Percentiles rank a stretch among this genome's conserved stretches.
phyloP scores from a whole-genome alignment of 768 basidiomycete species.

The Boletus patriciae region DNA sequence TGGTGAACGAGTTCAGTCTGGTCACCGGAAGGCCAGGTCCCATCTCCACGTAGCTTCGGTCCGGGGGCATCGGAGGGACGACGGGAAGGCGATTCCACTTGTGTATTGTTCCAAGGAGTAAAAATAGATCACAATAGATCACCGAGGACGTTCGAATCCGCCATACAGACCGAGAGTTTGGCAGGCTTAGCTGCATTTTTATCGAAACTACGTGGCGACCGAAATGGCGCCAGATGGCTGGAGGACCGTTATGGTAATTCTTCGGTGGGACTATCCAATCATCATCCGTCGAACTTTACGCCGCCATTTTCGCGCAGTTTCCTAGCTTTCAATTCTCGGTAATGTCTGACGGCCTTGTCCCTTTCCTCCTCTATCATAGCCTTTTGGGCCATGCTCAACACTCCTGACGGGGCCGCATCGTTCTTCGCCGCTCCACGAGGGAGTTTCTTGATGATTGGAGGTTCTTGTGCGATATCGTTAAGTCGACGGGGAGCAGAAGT shows the following conservation, averaged over 20 bases:
- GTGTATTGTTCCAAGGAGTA: background rate
- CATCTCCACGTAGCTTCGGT: background rate
- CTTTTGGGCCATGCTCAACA: constrained; percentile 74
- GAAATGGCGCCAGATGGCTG: background rate
- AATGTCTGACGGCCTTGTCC: constrained; percentile 63
- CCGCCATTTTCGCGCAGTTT: constrained; percentile 28
- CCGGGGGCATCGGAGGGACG: constrained; percentile 1
- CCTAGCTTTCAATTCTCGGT: constrained; percentile 65
- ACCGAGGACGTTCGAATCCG: constrained; percentile 6
- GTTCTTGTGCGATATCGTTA: constrained; percentile 70
- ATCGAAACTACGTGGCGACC: constrained; percentile 5
- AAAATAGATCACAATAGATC: constrained; percentile 5
- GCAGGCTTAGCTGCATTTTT: background rate
- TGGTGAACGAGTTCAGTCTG: background rate
- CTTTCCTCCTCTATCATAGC: constrained; percentile 76
- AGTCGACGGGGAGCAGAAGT: constrained; percentile 62
- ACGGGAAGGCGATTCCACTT: background rate
- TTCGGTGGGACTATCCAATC: constrained; percentile 7
- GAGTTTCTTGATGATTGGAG: constrained; percentile 58
- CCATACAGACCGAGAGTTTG: background rate
- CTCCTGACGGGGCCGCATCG: constrained; percentile 37
- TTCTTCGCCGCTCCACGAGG: constrained; percentile 45
- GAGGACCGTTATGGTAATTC: constrained; percentile 10
- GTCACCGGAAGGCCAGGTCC: background rate
- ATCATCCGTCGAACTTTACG: constrained; percentile 9